Conservation (phyloP, 2,329 filamentous ascomycete species). For the Aspergillus sp. region DNA sequence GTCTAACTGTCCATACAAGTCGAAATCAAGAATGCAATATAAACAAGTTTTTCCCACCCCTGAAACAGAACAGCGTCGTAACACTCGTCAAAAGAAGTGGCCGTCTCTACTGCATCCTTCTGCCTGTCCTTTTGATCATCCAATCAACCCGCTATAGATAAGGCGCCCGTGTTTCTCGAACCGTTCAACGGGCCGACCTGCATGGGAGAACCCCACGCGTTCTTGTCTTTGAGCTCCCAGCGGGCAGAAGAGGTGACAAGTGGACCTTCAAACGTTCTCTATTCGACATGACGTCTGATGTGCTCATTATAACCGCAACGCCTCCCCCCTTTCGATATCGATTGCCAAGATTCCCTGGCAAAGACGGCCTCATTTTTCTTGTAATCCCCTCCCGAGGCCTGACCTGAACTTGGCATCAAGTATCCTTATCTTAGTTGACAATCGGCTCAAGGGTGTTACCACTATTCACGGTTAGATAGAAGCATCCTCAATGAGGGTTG, state of each 20-base stretch:
- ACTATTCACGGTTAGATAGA: constrained; percentile 26
- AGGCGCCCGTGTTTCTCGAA: constrained; percentile 8
- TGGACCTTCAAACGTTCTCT: constrained; percentile 31
- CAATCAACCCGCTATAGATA: constrained; percentile 16
- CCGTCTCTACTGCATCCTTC: constrained; percentile 29
- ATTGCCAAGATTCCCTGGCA: constrained; percentile 21
- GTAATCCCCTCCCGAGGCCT: constrained; percentile 14
- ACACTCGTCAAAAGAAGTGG: constrained; percentile 30
- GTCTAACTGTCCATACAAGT: constrained; percentile 14
- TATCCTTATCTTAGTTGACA: constrained; percentile 33
- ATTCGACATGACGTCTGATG: constrained; percentile 31
- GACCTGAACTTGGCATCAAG: constrained; percentile 14
- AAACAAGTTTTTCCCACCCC: constrained; percentile 26
- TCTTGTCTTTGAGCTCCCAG: constrained; percentile 11
- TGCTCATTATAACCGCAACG: constrained; percentile 31
- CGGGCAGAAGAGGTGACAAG: constrained; percentile 17
- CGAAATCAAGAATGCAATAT: constrained; percentile 16
- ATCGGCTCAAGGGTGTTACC: constrained; percentile 50
- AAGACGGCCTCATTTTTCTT: constrained; percentile 16
- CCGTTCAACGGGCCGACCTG: constrained; percentile 7
- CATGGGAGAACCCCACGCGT: constrained; percentile 7
- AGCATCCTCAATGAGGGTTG: neutral
- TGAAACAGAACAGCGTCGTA: constrained; percentile 33
- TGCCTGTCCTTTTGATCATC: constrained; percentile 21
- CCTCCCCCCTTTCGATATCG: constrained; percentile 16